Evolutionary conservation across 306 rosid genomes (phyloP), one percentile per base, ranked within the genome.

Genomic region (Sophora flavescens): DNA sequence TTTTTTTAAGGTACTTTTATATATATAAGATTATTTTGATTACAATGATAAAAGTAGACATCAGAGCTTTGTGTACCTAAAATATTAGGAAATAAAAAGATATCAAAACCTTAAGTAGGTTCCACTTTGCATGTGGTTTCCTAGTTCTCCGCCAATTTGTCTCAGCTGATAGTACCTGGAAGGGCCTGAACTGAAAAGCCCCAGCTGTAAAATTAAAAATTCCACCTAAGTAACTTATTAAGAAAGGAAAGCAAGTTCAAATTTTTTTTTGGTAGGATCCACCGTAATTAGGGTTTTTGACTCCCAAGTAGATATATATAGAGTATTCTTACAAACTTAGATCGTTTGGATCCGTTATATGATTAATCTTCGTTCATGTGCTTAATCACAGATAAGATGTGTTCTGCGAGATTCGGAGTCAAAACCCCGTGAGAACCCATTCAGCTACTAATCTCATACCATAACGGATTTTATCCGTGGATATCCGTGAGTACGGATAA

Each of bases 41-140:
- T 82, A 36, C 82, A 82, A 42, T 82, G 70, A 82, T 76, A 75
- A 82, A 71, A 63, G 65, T 63, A 81, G 78, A 76, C 76, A 63
- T 53, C 74, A 76, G 3, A 63, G 67, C 61, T 68, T 51, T 26
- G 59, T 70, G 45, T 33, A 57, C 56, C 63, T 8, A 36, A 26
- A 53, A 51, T 44, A 38, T 4, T 16, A 75, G 36, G 17, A 17
- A 15, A 14, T 2, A 13, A 60, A 81, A 75, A 52, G 33, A 28
- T 72, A 56, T 42, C n/a, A 83, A 56, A 65, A 61, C 68, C 57
- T 57, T 47, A 56, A 75, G 88, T 84, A 81, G 90, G 85, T 75
- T 77, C 85, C 91, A 85, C 86, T 66, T 68, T 82, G 83, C 89
- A 78, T 80, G 90, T 88, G 90, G 84, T 84, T 69, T 81, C 89